Evolutionary conservation across 1,284 basidiomycete species (phyloP).

Genomic region (Heterobasidion irregulare): DNA sequence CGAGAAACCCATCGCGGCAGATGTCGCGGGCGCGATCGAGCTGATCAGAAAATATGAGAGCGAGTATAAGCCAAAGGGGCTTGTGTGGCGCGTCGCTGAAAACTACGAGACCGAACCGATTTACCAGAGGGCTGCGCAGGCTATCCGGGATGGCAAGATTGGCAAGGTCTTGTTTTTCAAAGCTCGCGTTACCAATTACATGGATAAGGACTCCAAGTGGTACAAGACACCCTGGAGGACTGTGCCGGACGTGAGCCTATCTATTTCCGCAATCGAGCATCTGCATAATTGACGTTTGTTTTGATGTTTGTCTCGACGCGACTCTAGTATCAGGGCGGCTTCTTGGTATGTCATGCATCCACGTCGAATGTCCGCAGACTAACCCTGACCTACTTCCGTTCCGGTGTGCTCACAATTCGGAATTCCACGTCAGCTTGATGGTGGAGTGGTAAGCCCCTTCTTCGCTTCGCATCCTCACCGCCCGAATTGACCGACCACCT

Average conservation of each 20-base stretch:
- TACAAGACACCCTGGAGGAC: conserved; percentile 81
- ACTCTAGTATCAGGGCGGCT: conserved; percentile 73
- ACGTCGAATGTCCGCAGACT: conserved; percentile 10
- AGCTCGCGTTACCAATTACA: conserved; percentile 41
- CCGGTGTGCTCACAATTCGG: background rate
- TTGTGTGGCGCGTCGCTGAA: conserved; percentile 83
- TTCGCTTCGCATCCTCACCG: background rate
- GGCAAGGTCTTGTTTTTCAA: conserved; percentile 60
- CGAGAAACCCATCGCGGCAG: conserved; percentile 79
- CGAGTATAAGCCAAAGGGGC: conserved; percentile 56
- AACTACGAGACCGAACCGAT: conserved; percentile 72
- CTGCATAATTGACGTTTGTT: background rate
- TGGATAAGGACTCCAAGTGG: conserved; percentile 61
- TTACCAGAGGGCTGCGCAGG: conserved; percentile 41
- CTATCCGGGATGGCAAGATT: conserved; percentile 50
- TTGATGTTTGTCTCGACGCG: background rate
- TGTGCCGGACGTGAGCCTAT: conserved; percentile 58
- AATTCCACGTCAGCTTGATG: conserved; percentile 46
- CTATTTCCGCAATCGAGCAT: background rate
- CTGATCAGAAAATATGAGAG: conserved; percentile 63
- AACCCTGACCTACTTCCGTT: conserved; percentile 5
- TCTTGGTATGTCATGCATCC: conserved; percentile 40
- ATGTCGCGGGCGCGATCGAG: conserved; percentile 52
- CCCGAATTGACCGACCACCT: background rate
- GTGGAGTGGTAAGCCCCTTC: conserved; percentile 50